Evolutionary conservation across 257 asterid species (phyloP).

Genomic region (Primulina tabacum): DNA sequence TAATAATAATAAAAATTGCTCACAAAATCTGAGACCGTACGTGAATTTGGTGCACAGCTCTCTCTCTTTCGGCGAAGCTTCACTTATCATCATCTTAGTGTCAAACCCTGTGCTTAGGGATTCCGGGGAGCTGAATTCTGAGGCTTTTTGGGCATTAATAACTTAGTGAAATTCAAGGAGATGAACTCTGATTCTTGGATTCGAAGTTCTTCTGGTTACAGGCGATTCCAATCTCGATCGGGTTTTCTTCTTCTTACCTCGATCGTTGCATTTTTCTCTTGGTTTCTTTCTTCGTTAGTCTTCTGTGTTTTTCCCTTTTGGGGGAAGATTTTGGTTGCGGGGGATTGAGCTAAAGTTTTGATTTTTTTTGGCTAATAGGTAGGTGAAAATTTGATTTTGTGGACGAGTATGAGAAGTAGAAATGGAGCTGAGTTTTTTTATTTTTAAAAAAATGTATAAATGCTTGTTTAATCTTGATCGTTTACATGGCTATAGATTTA

Average conservation of each 20-base stretch:
- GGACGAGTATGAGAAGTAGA: background rate
- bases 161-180: constrained; percentile 9
- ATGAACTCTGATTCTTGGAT: constrained; percentile 88
- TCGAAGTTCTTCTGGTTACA: constrained; percentile 45
- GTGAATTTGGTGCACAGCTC: background rate
- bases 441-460: background rate
- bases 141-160: constrained; percentile 6
- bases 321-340: background rate
- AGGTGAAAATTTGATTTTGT: constrained; percentile 13
- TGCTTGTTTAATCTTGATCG: background rate
- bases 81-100: constrained; percentile 9
- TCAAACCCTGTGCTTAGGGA: constrained; percentile 18
- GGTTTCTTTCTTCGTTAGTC: background rate
- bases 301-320: background rate
- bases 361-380: background rate
- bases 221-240: constrained; percentile 70
- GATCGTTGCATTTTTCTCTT: background rate
- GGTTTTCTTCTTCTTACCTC: constrained; percentile 38
- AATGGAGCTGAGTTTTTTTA: background rate
- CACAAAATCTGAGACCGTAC: too few species aligned
- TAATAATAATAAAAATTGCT: too few species aligned
- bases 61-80: constrained; percentile 44
- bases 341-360: background rate
- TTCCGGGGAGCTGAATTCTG: constrained; percentile 15
- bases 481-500: background rate